Percentiles rank a stretch among this genome's conserved stretches.
Evolutionary conservation across 1,139 yeast species (phyloP).

Genomic region (Candida sanyaensis): DNA sequence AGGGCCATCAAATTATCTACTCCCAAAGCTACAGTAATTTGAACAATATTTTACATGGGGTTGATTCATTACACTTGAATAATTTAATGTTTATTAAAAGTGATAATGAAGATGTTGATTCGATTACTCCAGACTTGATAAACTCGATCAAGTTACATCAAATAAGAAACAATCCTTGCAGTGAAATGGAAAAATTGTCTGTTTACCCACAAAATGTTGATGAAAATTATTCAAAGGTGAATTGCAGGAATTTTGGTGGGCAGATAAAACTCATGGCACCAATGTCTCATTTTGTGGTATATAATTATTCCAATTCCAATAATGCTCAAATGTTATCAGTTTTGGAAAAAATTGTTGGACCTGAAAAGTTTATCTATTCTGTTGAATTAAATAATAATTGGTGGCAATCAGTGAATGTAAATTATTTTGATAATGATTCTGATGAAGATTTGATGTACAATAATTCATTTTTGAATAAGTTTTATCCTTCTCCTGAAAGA

Average conservation of each 20-base stretch:
- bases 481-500: neutral
- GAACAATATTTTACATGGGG: neutral
- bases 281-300: slow-evolving; percentile 34
- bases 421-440: slow-evolving; percentile 17
- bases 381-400: slow-evolving; percentile 17
- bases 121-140: slow-evolving; percentile 16
- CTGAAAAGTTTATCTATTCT: slow-evolving; percentile 17
- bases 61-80: slow-evolving; percentile 5
- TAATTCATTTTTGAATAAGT: slow-evolving; percentile 16
- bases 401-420: slow-evolving; percentile 19
- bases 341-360: slow-evolving; percentile 5
- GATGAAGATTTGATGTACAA: slow-evolving; percentile 17
- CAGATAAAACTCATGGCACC: slow-evolving; percentile 37
- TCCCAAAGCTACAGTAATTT: slow-evolving; percentile 10
- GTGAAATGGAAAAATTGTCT: neutral
- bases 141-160: slow-evolving; percentile 20
- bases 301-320: slow-evolving; percentile 24
- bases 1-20: slow-evolving; percentile 27
- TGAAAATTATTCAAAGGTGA: slow-evolving; percentile 5
- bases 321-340: slow-evolving; percentile 15
- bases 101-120: slow-evolving; percentile 10
- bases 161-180: neutral
- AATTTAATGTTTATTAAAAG: slow-evolving; percentile 22
- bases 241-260: slow-evolving; percentile 32
- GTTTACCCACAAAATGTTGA: neutral